phyloP scores from a whole-genome alignment of 306 rosid species.

The Sphenostylis stenocarpa region DNA sequence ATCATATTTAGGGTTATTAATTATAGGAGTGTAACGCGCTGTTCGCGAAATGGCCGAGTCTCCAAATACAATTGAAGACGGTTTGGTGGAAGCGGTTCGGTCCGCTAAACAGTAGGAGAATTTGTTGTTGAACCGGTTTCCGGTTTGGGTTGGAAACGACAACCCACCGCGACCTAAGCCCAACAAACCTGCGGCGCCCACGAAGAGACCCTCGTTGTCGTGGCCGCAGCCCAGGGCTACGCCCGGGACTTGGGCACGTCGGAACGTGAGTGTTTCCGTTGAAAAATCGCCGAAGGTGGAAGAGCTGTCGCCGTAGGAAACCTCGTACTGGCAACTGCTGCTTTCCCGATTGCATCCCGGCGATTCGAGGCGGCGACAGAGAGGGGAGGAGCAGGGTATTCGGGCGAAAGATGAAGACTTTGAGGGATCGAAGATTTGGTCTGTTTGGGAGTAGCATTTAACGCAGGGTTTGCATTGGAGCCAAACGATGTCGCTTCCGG shows the following conservation, averaged over 20 bases:
- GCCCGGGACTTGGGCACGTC: slow-evolving; percentile 48
- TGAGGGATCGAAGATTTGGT: slow-evolving; percentile 69
- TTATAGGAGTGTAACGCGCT: slow-evolving; percentile 79
- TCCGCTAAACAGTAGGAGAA: slow-evolving; percentile 89
- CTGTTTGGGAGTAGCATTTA: slow-evolving; percentile 77
- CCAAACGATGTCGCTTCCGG: slow-evolving; percentile 93
- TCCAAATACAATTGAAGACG: slow-evolving; percentile 75
- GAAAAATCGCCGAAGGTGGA: slow-evolving; percentile 75
- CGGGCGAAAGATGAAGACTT: slow-evolving; percentile 58
- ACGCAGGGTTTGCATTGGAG: slow-evolving; percentile 84
- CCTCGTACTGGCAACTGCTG: slow-evolving; percentile 70
- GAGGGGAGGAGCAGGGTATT: slow-evolving; percentile 68
- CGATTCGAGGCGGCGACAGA: slow-evolving; percentile 67
- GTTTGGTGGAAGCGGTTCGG: slow-evolving; percentile 71
- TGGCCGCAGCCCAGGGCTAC: slow-evolving; percentile 94
- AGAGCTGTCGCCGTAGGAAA: slow-evolving; percentile 89
- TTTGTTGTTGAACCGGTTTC: slow-evolving; percentile 61
- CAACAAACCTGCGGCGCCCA: slow-evolving; percentile 84
- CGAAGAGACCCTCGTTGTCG: slow-evolving; percentile 80
- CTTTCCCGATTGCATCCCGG: slow-evolving; percentile 53
- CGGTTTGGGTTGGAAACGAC: slow-evolving; percentile 77
- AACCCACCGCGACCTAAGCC: slow-evolving; percentile 85
- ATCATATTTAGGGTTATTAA: slow-evolving; percentile 69
- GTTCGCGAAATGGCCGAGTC: slow-evolving; percentile 71
- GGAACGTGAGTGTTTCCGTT: slow-evolving; percentile 87